Conservation (phyloP, 163 green algal genomes). For the Chlorella variabilis region DNA sequence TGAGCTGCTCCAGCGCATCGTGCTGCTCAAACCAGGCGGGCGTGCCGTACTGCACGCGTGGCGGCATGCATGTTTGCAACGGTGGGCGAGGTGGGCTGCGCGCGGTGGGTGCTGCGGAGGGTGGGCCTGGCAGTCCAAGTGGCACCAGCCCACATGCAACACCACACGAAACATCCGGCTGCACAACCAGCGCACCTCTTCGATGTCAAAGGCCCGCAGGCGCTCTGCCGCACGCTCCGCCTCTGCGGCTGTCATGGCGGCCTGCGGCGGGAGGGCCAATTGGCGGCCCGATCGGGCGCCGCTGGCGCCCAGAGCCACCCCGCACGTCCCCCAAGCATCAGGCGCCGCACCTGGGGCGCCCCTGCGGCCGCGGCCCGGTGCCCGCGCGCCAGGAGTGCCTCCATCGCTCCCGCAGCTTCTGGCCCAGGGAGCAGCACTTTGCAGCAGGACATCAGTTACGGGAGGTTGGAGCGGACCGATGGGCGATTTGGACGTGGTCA, state of each 20-base stretch:
- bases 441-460: no score
- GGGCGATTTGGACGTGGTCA: no score
- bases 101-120: no score
- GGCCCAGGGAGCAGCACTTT: no score
- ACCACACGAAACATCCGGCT: no score
- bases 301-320: background rate
- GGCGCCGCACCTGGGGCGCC: background rate
- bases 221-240: conserved; percentile 69
- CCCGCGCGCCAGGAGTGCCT: conserved; percentile 7
- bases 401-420: background rate
- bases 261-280: conserved; percentile 39
- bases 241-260: conserved; percentile 62
- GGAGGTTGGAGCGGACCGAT: no score
- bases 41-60: conserved; percentile 63
- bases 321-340: background rate
- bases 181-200: conserved; percentile 63
- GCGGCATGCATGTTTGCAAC: background rate
- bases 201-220: conserved; percentile 55
- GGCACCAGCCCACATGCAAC: no score
- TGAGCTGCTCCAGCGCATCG: conserved; percentile 77
- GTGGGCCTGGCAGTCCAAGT: no score
- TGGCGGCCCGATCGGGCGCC: background rate
- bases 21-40: conserved; percentile 82
- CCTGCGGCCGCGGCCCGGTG: background rate
- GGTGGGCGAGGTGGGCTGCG: no score